phyloP scores from a whole-genome alignment of 805 yeast genomes.

The Sungouiozyma intestinalis region DNA sequence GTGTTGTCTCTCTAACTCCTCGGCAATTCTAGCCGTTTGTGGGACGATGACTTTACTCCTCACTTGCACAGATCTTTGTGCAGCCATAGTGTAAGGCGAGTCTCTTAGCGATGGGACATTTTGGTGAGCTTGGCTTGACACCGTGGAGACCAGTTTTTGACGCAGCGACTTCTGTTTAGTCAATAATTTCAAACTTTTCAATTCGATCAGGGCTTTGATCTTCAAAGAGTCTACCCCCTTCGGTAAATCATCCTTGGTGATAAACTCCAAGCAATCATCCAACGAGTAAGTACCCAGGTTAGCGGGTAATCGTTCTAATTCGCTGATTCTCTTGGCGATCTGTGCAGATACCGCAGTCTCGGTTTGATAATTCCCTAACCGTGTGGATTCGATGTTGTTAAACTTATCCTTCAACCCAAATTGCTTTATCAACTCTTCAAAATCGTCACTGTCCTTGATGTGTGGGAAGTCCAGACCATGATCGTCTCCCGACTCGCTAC shows the following conservation, averaged over 20 bases:
- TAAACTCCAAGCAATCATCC: constrained; percentile 34
- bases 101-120: constrained; percentile 40
- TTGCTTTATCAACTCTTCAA: constrained; percentile 21
- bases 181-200: constrained; percentile 55
- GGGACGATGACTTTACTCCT: constrained; percentile 61
- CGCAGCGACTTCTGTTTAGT: constrained; percentile 63
- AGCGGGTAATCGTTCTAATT: constrained; percentile 57
- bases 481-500: too few species aligned
- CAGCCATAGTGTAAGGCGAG: constrained; percentile 49
- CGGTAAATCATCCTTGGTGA: constrained; percentile 36
- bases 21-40: constrained; percentile 66
- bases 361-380: constrained; percentile 39
- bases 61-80: constrained; percentile 57
- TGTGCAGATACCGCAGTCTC: constrained; percentile 47
- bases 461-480: constrained; percentile 5
- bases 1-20: constrained; percentile 65
- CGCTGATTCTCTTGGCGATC: constrained; percentile 46
- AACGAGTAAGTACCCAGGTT: constrained; percentile 51
- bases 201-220: constrained; percentile 56
- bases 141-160: constrained; percentile 44
- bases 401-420: constrained; percentile 26
- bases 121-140: constrained; percentile 48
- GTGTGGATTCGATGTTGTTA: constrained; percentile 16
- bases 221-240: constrained; percentile 47
- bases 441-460: constrained; percentile 23